Evolutionary conservation across 495 filamentous ascomycete genomes (phyloP).

Genomic region (Daldinia loculata): DNA sequence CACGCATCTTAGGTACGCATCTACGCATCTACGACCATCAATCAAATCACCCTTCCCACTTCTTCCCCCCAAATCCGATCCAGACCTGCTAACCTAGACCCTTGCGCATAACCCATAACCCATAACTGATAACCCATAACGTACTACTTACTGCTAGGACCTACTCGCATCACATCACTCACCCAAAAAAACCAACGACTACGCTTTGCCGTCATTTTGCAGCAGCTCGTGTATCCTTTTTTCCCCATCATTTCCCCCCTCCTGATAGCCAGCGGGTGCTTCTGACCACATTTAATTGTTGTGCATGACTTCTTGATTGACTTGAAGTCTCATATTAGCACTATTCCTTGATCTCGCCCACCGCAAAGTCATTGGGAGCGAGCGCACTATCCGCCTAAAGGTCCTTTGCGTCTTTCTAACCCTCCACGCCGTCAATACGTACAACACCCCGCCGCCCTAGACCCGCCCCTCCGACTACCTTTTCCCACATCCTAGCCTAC

Average conservation of each 20-base stretch:
- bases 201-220: slow-evolving; percentile 42
- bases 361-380: slow-evolving; percentile 35
- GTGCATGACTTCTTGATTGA: slow-evolving; percentile 35
- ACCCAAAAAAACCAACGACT: slow-evolving; percentile 26
- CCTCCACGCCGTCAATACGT: slow-evolving; percentile 39
- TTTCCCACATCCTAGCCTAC: slow-evolving; percentile 16
- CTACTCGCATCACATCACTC: slow-evolving; percentile 41
- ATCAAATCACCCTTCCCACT: slow-evolving; percentile 32
- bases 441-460: slow-evolving; percentile 36
- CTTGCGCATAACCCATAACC: slow-evolving; percentile 27
- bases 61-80: slow-evolving; percentile 30
- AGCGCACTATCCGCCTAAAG: slow-evolving; percentile 34
- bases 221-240: slow-evolving; percentile 33
- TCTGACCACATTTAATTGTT: slow-evolving; percentile 20
- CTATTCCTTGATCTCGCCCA: slow-evolving; percentile 29
- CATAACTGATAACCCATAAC: slow-evolving; percentile 14
- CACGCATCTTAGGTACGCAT: slow-evolving; percentile 21
- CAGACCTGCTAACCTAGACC: slow-evolving; percentile 23
- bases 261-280: slow-evolving; percentile 28
- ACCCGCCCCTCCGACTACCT: slow-evolving; percentile 16
- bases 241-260: slow-evolving; percentile 14
- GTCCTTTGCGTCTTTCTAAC: slow-evolving; percentile 13
- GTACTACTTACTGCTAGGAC: slow-evolving; percentile 29
- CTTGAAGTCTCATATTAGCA: slow-evolving; percentile 13
- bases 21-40: slow-evolving; percentile 16